Conservation (phyloP, 176 grass and related monocot genomes). For the Puya raimondii region DNA sequence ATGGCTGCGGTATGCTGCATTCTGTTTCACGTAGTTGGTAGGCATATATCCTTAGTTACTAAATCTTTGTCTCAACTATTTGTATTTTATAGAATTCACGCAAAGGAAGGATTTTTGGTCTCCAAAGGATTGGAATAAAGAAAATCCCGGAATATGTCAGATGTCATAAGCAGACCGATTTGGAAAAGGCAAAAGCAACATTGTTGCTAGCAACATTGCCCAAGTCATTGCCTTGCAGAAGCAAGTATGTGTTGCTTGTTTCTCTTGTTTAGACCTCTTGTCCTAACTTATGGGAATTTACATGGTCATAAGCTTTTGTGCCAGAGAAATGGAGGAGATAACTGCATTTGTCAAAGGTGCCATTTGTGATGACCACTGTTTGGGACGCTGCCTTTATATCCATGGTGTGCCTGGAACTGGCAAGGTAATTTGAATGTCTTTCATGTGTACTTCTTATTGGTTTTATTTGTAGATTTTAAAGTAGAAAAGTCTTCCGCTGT, state of each 20-base stretch:
- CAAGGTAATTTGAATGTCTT: conserved; percentile 16
- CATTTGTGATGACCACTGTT: conserved; percentile 77
- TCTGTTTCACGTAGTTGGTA: conserved; percentile 1
- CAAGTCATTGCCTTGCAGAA: conserved; percentile 87
- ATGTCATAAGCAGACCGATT: conserved; percentile 54
- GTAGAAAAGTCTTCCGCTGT: no score
- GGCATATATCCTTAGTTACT: background rate
- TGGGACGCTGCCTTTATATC: conserved; percentile 93
- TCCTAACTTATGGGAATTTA: background rate
- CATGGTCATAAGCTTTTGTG: conserved; percentile 18
- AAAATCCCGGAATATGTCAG: conserved; percentile 70
- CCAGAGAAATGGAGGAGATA: conserved; percentile 93
- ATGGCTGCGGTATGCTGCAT: conserved; percentile 49
- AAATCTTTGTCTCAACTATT: conserved; percentile 21
- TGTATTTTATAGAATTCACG: conserved; percentile 47
- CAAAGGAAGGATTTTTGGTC: conserved; percentile 72
- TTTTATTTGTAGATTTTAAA: no score
- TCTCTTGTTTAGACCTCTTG: conserved; percentile 8
- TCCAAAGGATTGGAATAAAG: conserved; percentile 69
- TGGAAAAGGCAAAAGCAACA: conserved; percentile 87
- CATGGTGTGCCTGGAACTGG: conserved; percentile 98
- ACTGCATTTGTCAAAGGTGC: conserved; percentile 81
- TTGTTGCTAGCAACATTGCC: conserved; percentile 81
- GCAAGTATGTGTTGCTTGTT: conserved; percentile 49
- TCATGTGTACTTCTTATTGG: background rate